Conservation (phyloP, 768 basidiomycete genomes). For the Serendipita sp. region DNA sequence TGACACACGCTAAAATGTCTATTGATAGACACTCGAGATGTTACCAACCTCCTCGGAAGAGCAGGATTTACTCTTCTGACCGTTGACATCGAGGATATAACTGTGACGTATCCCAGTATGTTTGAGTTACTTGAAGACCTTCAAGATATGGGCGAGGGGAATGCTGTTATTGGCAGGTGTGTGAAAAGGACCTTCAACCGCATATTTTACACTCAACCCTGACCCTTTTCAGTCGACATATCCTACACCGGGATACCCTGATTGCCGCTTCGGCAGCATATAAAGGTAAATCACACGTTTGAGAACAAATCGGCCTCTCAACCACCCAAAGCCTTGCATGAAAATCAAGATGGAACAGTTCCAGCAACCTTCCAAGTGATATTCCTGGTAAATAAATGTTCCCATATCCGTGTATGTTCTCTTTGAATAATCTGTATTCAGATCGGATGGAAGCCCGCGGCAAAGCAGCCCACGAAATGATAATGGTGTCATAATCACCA, state of each 20-base stretch:
- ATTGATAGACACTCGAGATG: constrained; percentile 65
- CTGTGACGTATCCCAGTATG: constrained; percentile 82
- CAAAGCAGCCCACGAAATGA: constrained; percentile 26
- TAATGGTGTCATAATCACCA: not conserved
- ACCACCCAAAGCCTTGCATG: constrained; percentile 52
- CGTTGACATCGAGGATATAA: constrained; percentile 88
- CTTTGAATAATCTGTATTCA: too few relatives aligned
- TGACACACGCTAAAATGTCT: not conserved
- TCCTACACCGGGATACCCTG: constrained; percentile 70
- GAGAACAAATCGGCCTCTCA: too few relatives aligned
- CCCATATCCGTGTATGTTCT: not conserved
- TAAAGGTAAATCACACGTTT: constrained; percentile 43
- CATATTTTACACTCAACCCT: not conserved
- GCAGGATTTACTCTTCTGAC: constrained; percentile 91
- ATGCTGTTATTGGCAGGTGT: constrained; percentile 74
- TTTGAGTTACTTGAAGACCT: constrained; percentile 92
- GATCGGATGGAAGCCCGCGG: constrained; percentile 76
- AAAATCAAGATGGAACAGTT: constrained; percentile 63
- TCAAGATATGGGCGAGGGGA: constrained; percentile 92
- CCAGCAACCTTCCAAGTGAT: constrained; percentile 96
- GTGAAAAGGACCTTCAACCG: constrained; percentile 12
- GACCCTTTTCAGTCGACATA: constrained; percentile 34
- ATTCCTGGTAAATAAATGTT: constrained; percentile 50
- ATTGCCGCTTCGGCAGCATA: constrained; percentile 89
- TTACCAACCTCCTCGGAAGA: constrained; percentile 80